phyloP scores from a whole-genome alignment of 139 green algal genomes.

The Zygnema cylindricum region DNA sequence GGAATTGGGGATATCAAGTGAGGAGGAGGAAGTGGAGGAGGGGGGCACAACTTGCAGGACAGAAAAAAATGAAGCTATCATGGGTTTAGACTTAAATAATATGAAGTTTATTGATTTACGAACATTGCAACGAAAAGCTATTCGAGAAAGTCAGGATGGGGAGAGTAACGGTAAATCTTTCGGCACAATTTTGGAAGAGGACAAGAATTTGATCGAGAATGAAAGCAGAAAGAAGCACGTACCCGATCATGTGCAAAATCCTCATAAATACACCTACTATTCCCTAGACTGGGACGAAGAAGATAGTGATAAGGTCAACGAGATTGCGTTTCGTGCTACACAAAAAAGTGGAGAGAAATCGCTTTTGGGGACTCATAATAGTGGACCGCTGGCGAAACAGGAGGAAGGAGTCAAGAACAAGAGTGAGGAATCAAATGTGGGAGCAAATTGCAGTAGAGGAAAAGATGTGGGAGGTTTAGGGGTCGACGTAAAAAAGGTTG shows the following conservation, averaged over 20 bases:
- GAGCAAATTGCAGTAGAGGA: too few relatives aligned
- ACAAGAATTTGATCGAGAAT: neutral
- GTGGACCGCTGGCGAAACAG: too few relatives aligned
- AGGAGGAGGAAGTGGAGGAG: too few relatives aligned
- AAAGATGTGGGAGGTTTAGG: too few relatives aligned
- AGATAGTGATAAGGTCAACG: constrained; percentile 35
- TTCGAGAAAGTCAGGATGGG: neutral
- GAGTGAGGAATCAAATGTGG: too few relatives aligned
- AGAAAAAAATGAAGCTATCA: neutral
- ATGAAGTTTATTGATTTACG: neutral
- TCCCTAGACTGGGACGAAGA: constrained; percentile 58
- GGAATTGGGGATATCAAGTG: too few relatives aligned
- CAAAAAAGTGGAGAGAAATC: neutral
- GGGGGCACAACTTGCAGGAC: neutral
- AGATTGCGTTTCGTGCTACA: neutral
- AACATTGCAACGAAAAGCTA: neutral
- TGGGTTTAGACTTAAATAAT: neutral
- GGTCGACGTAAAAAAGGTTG: too few relatives aligned
- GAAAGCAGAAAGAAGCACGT: neutral
- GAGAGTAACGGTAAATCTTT: too few relatives aligned
- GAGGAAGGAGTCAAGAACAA: too few relatives aligned
- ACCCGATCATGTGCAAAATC: constrained; percentile 56
- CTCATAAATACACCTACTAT: constrained; percentile 58
- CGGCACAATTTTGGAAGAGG: neutral
- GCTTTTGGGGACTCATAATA: too few relatives aligned